Conservation (phyloP, 2,329 filamentous ascomycete genomes). For the Cladosporium cucumerinum region DNA sequence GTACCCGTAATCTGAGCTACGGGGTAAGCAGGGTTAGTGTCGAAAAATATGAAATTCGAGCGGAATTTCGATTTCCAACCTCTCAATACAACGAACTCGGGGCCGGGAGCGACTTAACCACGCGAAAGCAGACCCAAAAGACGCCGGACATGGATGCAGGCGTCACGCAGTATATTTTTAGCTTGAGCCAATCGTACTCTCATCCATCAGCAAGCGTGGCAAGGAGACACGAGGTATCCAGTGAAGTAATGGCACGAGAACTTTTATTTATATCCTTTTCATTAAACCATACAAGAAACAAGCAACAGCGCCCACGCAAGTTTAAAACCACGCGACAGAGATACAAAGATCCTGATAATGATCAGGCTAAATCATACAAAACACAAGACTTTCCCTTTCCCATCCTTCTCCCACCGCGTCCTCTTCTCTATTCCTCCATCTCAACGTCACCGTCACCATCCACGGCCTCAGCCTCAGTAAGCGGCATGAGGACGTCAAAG, state of each 20-base stretch:
- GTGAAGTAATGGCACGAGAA: background rate
- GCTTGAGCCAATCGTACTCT: background rate
- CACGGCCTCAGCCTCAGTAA: constrained; percentile 3
- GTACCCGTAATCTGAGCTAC: background rate
- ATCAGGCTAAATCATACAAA: constrained; percentile 8
- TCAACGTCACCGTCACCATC: constrained; percentile 22
- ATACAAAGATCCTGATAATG: background rate
- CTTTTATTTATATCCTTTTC: background rate
- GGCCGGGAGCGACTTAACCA: background rate
- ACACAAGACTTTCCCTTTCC: background rate
- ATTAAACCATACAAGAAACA: constrained; percentile 1
- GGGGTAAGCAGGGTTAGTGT: background rate
- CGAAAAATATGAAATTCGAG: too few species aligned
- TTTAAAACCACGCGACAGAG: background rate
- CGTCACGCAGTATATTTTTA: background rate
- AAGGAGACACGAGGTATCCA: background rate
- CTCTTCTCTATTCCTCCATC: constrained; percentile 19
- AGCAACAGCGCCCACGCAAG: constrained; percentile 10
- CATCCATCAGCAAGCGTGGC: background rate
- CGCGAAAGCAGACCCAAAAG: background rate
- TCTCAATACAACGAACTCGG: background rate
- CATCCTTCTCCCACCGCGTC: background rate
- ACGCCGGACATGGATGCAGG: background rate
- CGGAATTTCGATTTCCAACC: background rate
- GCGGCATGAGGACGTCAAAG: constrained; percentile 70